Evolutionary conservation across 148 eudicot species (phyloP).

Genomic region (Silene conica): DNA sequence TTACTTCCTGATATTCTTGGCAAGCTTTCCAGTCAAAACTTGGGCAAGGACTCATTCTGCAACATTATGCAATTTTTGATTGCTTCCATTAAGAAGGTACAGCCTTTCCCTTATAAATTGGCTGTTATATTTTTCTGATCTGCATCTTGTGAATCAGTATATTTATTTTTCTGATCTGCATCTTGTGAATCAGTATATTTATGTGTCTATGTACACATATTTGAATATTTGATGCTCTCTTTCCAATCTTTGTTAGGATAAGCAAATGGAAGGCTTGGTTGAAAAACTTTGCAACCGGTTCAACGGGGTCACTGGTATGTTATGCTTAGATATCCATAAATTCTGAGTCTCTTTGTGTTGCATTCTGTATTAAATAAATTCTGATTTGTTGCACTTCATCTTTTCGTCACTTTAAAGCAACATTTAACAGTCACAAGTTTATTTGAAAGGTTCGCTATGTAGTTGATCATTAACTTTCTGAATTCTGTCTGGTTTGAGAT

Average conservation of each 20-base stretch:
- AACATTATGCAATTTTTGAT: constrained; percentile 93
- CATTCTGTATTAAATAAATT: not conserved
- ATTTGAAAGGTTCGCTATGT: not conserved
- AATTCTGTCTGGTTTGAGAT: not conserved
- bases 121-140: not conserved
- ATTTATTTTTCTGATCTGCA: not conserved
- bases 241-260: constrained; percentile 49
- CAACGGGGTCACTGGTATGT: constrained; percentile 76
- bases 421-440: not conserved
- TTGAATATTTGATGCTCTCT: not conserved
- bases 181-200: not conserved
- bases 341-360: constrained; percentile 6
- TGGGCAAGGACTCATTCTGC: constrained; percentile 70
- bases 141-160: not conserved
- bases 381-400: not conserved
- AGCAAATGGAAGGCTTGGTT: constrained; percentile 97
- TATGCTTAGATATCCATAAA: not conserved
- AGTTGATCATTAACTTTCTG: not conserved
- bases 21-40: constrained; percentile 65
- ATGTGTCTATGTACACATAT: no score
- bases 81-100: constrained; percentile 92
- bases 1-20: constrained; percentile 95
- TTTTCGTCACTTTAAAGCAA: not conserved
- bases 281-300: constrained; percentile 95
- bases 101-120: not conserved